phyloP scores from a whole-genome alignment of 805 yeast species.

The Schizosaccharomyces japonicus region DNA sequence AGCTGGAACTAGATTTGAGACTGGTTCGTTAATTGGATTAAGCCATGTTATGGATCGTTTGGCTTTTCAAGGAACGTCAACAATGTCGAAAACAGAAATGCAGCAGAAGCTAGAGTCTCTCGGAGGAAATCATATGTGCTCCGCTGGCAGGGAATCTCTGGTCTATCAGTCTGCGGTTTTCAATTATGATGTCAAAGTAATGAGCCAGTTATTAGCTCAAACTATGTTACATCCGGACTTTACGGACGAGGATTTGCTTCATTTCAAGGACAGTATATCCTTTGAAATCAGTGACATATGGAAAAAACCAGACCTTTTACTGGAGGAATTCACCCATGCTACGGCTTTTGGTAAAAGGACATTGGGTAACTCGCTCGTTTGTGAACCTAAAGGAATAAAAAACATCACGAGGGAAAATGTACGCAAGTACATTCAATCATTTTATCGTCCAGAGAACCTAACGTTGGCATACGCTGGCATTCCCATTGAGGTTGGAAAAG shows the following conservation, averaged over 20 bases:
- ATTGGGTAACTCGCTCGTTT: slow-evolving; percentile 64
- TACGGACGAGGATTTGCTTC: slow-evolving; percentile 44
- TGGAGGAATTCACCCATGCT: slow-evolving; percentile 77
- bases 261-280: slow-evolving; percentile 45
- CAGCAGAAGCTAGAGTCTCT: slow-evolving; percentile 47
- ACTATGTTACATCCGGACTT: slow-evolving; percentile 53
- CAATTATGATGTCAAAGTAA: slow-evolving; percentile 55
- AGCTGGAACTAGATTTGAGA: slow-evolving; percentile 77
- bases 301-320: slow-evolving; percentile 56
- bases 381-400: slow-evolving; percentile 47
- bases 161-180: slow-evolving; percentile 89
- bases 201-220: slow-evolving; percentile 55
- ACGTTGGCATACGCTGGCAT: slow-evolving; percentile 81
- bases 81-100: slow-evolving; percentile 26
- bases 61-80: slow-evolving; percentile 27
- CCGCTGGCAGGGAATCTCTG: slow-evolving; percentile 74
- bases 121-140: slow-evolving; percentile 88
- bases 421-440: slow-evolving; percentile 33
- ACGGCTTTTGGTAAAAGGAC: slow-evolving; percentile 54
- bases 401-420: slow-evolving; percentile 30
- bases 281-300: slow-evolving; percentile 69
- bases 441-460: slow-evolving; percentile 56
- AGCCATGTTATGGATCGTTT: slow-evolving; percentile 69
- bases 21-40: slow-evolving; percentile 35
- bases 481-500: slow-evolving; percentile 40